Evolutionary conservation across 495 filamentous ascomycete genomes (phyloP), one percentile per base, ranked within the genome.

Genomic region (Penicillium turbatum): DNA sequence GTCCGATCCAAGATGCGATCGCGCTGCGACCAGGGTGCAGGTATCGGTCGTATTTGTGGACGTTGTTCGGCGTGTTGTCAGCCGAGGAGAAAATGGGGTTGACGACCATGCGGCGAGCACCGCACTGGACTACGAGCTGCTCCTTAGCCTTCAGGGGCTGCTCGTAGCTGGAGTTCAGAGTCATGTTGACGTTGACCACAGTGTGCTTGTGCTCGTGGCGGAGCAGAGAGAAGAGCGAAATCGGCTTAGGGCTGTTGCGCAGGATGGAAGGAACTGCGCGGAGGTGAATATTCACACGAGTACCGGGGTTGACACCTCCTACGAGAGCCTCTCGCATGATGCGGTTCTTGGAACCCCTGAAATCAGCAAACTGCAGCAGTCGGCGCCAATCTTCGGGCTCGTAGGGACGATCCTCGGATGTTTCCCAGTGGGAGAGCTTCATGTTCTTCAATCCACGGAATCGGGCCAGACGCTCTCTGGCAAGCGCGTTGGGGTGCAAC

Each of bases 11-110:
- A 8, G 87, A 86, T 6, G 92, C 95, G 38, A 97, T 82, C n/a
- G 88, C 89, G 11, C 89, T 92, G 63, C 88, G 84, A 5, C 92
- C 91, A 0, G 93, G 92, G 64, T 96, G 89, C 5, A 97, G 78
- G 76, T 83, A 97, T 8, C 95, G 89, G 70, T 92, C 88, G 74
- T 87, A 97, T 68, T 97, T 97, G 76, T 97, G 89, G 11, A 98
- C 90, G 63, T 97, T 84, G 72, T 98, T 98, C 46, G 87, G 87
- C 0, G 91, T 92, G 64, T 84, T 89, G 51, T 89, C 90, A 11
- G 77, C 72, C 59, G 87, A 81, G 3, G 90, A 96, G 77, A 92
- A 97, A 19, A 98, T 71, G 17, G 93, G 92, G 55, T 93, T 95
- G 68, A 96, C 83, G 32, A 90, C 70, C 57, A 96, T 83, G 35